Percentiles rank a stretch among this genome's conserved stretches.
Conservation (phyloP, 768 basidiomycete species). For the Trametes gibbosa region DNA sequence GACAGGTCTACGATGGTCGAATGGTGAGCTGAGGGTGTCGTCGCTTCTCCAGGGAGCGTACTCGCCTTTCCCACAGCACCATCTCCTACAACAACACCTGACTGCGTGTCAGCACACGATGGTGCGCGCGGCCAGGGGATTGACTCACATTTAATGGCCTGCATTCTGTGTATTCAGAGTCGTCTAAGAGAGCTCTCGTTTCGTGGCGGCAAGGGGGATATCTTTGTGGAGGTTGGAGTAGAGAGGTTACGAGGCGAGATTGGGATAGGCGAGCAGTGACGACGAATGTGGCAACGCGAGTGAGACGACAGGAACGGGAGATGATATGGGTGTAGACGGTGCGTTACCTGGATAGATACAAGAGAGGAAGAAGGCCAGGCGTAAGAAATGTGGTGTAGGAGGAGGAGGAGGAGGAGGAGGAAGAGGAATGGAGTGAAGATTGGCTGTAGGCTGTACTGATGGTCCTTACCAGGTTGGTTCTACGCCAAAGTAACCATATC, state of each 20-base stretch:
- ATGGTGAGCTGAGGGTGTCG: slow-evolving; percentile 22
- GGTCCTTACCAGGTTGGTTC: slow-evolving; percentile 19
- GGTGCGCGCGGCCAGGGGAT: background rate
- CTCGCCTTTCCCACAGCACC: slow-evolving; percentile 97
- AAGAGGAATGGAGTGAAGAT: slow-evolving; percentile 13
- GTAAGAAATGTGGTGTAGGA: slow-evolving; percentile 14
- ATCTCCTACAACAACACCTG: slow-evolving; percentile 98
- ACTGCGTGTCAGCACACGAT: slow-evolving; percentile 16
- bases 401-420: slow-evolving; percentile 10
- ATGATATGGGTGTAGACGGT: background rate
- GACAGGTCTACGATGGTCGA: slow-evolving; percentile 71
- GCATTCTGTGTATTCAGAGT: slow-evolving; percentile 50
- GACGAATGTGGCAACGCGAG: slow-evolving; percentile 12
- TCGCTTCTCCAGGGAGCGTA: slow-evolving; percentile 16
- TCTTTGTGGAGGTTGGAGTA: slow-evolving; percentile 2
- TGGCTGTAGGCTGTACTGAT: slow-evolving; percentile 20
- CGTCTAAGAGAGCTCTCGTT: slow-evolving; percentile 22
- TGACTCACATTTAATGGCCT: slow-evolving; percentile 87
- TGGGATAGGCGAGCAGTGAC: slow-evolving; percentile 9
- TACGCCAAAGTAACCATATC: slow-evolving; percentile 23
- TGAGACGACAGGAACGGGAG: slow-evolving; percentile 1
- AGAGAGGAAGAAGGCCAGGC: slow-evolving; percentile 10
- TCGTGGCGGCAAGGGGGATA: slow-evolving; percentile 15
- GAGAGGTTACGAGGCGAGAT: background rate
- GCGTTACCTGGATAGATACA: slow-evolving; percentile 20